phyloP scores from a whole-genome alignment of 352 stramenopile genomes.

The Thraustochytrium striatum region DNA sequence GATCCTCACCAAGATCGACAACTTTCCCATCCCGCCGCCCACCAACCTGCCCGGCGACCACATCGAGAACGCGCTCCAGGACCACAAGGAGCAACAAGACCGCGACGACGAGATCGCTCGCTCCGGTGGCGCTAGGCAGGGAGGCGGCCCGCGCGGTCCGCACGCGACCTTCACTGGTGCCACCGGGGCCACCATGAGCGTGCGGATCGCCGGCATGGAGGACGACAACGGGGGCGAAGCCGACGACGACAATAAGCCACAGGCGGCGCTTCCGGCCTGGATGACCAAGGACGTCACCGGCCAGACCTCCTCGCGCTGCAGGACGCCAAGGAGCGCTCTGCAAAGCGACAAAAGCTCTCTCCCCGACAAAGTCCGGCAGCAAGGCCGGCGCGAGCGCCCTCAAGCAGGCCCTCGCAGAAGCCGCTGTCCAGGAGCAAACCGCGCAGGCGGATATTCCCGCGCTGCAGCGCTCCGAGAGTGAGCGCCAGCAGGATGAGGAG shows the following conservation, averaged over 20 bases:
- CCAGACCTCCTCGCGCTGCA: conserved; percentile 16
- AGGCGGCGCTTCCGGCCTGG: conserved; percentile 29
- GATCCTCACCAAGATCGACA: conserved; percentile 24
- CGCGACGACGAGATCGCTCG: too few relatives aligned
- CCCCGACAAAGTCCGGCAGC: not conserved
- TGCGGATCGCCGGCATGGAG: conserved; percentile 2
- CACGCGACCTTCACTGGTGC: not conserved
- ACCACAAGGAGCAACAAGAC: not conserved
- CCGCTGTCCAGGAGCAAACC: not conserved
- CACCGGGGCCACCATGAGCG: not conserved
- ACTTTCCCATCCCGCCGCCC: conserved; percentile 17
- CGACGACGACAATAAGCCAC: not conserved
- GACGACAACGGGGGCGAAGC: not conserved
- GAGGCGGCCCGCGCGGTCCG: not conserved
- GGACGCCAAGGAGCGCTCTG: conserved; percentile 22
- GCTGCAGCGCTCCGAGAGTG: conserved; percentile 21
- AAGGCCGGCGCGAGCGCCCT: not conserved
- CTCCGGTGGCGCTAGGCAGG: not conserved
- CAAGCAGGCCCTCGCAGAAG: not conserved
- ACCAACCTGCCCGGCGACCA: conserved; percentile 6
- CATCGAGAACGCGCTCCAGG: conserved; percentile 13
- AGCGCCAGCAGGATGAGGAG: conserved; percentile 13
- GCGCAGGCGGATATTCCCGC: not conserved
- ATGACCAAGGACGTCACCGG: conserved; percentile 23
- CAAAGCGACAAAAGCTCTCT: conserved; percentile 4